Evolutionary conservation across 139 green algal species (phyloP).

Genomic region (Zygnema cylindricum): DNA sequence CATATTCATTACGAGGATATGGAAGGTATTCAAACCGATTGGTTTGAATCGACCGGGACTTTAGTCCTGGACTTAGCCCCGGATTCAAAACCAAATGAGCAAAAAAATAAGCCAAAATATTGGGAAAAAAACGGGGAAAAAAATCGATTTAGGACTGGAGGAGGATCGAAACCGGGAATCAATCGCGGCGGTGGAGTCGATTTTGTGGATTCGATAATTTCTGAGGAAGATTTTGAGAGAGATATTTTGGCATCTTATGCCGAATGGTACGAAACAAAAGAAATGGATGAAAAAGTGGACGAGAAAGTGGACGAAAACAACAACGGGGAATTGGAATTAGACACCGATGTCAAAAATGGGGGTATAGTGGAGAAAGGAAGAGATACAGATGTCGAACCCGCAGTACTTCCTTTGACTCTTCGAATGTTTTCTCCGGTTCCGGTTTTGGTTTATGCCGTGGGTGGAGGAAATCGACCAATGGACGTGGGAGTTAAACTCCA

Average conservation of each 20-base stretch:
- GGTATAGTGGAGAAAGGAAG: background rate
- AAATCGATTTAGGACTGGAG: background rate
- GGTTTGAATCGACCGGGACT: slow-evolving; percentile 38
- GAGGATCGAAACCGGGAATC: background rate
- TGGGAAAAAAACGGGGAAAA: slow-evolving; percentile 1
- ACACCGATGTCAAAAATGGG: background rate
- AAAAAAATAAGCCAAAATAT: background rate
- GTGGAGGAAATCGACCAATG: slow-evolving; percentile 29
- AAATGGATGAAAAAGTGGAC: background rate
- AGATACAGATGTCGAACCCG: slow-evolving; percentile 30
- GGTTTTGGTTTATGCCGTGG: slow-evolving; percentile 16
- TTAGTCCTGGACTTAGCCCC: slow-evolving; percentile 17
- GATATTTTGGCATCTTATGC: background rate
- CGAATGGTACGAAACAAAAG: background rate
- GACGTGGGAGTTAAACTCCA: slow-evolving; percentile 42
- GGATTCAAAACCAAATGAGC: background rate
- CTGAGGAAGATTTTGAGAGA: background rate
- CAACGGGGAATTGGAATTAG: background rate
- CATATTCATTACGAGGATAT: slow-evolving; percentile 38
- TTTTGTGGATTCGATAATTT: background rate
- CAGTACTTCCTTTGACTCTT: slow-evolving; percentile 42
- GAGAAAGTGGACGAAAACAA: slow-evolving; percentile 3
- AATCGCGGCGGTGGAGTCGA: background rate
- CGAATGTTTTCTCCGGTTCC: slow-evolving; percentile 38
- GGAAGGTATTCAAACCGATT: slow-evolving; percentile 38